These are phyloP conservation scores for Polyporus arcularius DNA, from an alignment of 768 basidiomycete species.

Conservation along the genomic window DNA sequence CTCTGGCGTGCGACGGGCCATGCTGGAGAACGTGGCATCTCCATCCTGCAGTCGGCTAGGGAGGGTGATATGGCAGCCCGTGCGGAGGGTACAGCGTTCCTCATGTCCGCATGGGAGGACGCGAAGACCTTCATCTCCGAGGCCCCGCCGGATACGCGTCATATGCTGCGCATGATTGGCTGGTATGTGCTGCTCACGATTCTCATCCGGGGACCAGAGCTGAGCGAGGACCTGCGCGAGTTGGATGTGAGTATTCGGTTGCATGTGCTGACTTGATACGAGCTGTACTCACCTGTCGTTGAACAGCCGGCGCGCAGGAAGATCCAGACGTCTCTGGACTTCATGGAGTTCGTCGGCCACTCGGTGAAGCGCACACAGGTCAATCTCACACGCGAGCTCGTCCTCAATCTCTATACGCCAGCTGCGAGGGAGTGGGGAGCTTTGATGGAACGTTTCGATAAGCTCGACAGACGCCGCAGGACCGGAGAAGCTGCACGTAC, in stretches of 20 bases:
- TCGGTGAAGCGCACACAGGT: slow-evolving; percentile 51
- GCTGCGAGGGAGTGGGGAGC: slow-evolving; percentile 50
- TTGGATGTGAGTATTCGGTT: slow-evolving; percentile 51
- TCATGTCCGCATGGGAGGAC: slow-evolving; percentile 62
- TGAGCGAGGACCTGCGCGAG: slow-evolving; percentile 51
- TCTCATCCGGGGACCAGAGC: slow-evolving; percentile 50
- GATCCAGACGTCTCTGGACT: slow-evolving; percentile 54
- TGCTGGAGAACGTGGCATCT: slow-evolving; percentile 56
- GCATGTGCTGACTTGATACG: slow-evolving; percentile 36
- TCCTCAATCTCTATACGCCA: slow-evolving; percentile 46
- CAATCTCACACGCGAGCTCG: slow-evolving; percentile 51
- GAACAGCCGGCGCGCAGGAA: slow-evolving; percentile 37
- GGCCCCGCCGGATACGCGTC: slow-evolving; percentile 62
- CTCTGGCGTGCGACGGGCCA: slow-evolving; percentile 62
- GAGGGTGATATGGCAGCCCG: slow-evolving; percentile 35
- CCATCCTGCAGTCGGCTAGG: slow-evolving; percentile 9
- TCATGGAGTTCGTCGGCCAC: slow-evolving; percentile 47
- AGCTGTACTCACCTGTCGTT: background rate
- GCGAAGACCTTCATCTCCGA: slow-evolving; percentile 53
- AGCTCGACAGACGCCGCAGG: slow-evolving; percentile 29
- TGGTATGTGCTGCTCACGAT: slow-evolving; percentile 60
- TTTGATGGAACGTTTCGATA: slow-evolving; percentile 41
- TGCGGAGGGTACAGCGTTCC: slow-evolving; percentile 61
- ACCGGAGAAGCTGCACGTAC: slow-evolving; percentile 22
- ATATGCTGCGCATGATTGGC: slow-evolving; percentile 58